These are phyloP conservation scores for Limnomonas spitsbergensis DNA, from an alignment of 139 green algal genomes.

Conservation along the genomic window DNA sequence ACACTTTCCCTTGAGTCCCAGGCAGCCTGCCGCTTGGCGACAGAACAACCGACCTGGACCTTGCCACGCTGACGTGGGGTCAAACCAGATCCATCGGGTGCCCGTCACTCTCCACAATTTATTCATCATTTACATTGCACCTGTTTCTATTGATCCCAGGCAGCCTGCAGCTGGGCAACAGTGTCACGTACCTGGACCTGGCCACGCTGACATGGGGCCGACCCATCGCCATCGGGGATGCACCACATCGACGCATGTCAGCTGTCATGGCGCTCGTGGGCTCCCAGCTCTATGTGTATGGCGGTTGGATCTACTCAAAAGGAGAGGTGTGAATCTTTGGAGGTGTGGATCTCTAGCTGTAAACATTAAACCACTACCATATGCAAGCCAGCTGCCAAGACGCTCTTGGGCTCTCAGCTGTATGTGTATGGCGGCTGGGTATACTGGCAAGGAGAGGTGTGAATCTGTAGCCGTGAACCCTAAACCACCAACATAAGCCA, in stretches of 20 bases:
- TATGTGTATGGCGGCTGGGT: too few relatives aligned
- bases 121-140: too few relatives aligned
- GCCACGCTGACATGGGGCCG: slow-evolving; percentile 14
- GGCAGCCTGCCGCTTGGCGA: slow-evolving; percentile 16
- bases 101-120: too few relatives aligned
- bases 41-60: slow-evolving; percentile 22
- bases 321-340: slow-evolving; percentile 18
- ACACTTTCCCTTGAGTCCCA: not conserved
- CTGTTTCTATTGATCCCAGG: not conserved
- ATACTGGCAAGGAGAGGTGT: not conserved
- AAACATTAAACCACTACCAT: too few relatives aligned
- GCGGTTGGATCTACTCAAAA: slow-evolving; percentile 33
- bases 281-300: slow-evolving; percentile 21
- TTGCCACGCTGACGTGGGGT: slow-evolving; percentile 20
- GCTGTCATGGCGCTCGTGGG: slow-evolving; percentile 22
- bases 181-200: slow-evolving; percentile 29
- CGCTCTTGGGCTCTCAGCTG: too few relatives aligned
- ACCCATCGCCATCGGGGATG: slow-evolving; percentile 1
- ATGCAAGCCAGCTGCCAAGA: too few relatives aligned
- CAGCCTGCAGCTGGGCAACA: slow-evolving; percentile 19
- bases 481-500: too few relatives aligned
- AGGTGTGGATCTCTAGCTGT: not conserved
- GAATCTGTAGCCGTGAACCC: not conserved
- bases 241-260: slow-evolving; percentile 28
- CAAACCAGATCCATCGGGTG: not conserved